These are phyloP conservation scores for Neurospora sp. DNA, from an alignment of 495 filamentous ascomycete genomes.

Conservation along the genomic window DNA sequence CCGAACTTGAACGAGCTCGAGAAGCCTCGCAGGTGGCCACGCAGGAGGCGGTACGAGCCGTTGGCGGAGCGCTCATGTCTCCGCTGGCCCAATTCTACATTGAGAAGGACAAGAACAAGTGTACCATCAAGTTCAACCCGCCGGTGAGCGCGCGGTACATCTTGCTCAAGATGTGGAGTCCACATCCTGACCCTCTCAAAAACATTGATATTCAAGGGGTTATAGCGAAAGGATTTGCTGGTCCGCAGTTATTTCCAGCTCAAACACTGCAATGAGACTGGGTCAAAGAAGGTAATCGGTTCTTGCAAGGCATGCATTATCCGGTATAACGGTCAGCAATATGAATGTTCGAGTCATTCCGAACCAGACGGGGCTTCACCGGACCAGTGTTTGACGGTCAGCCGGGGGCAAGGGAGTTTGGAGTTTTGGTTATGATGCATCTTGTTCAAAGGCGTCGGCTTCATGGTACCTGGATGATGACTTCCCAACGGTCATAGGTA, in stretches of 20 bases:
- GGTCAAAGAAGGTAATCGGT: not conserved
- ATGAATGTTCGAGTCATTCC: not conserved
- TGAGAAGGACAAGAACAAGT: constrained; percentile 66
- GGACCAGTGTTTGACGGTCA: not conserved
- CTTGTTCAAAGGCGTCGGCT: not conserved
- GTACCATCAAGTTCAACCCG: constrained; percentile 81
- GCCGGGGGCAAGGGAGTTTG: not conserved
- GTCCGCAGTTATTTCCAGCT: constrained; percentile 61
- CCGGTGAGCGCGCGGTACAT: constrained; percentile 75
- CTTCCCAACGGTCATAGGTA: not conserved
- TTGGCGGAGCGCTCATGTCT: constrained; percentile 47
- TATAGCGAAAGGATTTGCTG: constrained; percentile 69
- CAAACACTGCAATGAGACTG: not conserved
- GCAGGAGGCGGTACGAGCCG: constrained; percentile 45
- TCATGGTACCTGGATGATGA: not conserved
- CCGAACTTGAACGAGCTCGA: constrained; percentile 35
- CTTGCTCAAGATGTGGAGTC: constrained; percentile 78
- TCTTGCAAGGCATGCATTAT: not conserved
- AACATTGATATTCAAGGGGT: constrained; percentile 87
- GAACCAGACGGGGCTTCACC: not conserved
- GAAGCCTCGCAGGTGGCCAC: constrained; percentile 45
- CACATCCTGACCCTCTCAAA: constrained; percentile 39
- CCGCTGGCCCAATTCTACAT: constrained; percentile 76
- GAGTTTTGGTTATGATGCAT: not conserved
- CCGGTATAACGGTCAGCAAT: not conserved